Evolutionary conservation across 352 stramenopile genomes (phyloP).

Genomic region (Pythium rishiriense): DNA sequence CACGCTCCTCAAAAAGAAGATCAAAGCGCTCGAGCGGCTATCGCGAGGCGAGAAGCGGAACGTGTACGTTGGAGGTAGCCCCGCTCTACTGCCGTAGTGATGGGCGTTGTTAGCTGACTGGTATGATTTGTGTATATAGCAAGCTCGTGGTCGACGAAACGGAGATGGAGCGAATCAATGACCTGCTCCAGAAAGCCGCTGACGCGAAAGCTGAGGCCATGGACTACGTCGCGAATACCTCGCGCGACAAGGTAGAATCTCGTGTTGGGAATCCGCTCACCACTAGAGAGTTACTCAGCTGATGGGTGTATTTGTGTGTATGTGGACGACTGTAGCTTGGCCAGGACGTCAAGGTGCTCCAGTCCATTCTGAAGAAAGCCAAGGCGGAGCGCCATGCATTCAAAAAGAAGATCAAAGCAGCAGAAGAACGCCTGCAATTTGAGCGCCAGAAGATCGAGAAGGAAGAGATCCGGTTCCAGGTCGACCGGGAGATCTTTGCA

Average conservation of each 20-base stretch:
- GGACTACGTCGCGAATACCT: conserved; percentile 71
- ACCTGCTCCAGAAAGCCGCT: conserved; percentile 76
- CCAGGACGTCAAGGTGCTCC: conserved; percentile 69
- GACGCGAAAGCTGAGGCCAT: conserved; percentile 75
- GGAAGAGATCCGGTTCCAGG: conserved; percentile 78
- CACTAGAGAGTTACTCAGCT: no score
- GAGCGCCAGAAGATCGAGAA: conserved; percentile 77
- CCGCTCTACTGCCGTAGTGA: neutral
- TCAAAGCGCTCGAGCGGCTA: conserved; percentile 61
- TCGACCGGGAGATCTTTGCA: conserved; percentile 84
- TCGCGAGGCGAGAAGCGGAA: conserved; percentile 45
- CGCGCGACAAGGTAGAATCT: conserved; percentile 60
- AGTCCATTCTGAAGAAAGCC: conserved; percentile 79
- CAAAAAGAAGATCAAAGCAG: conserved; percentile 78
- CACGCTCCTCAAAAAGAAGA: conserved; percentile 61
- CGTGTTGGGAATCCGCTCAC: neutral
- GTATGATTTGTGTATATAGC: conserved; percentile 21
- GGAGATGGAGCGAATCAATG: conserved; percentile 71
- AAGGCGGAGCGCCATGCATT: conserved; percentile 78
- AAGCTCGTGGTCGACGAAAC: conserved; percentile 53
- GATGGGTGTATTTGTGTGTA: neutral
- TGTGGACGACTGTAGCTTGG: conserved; percentile 42
- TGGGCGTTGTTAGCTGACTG: neutral
- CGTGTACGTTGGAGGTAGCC: conserved; percentile 24
- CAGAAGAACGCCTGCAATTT: conserved; percentile 53